A percentile compares a stretch with the other conserved stretches of the same genome.
phyloP scores from a whole-genome alignment of 495 filamentous ascomycete genomes.

The Opeltia flavorubescens region DNA sequence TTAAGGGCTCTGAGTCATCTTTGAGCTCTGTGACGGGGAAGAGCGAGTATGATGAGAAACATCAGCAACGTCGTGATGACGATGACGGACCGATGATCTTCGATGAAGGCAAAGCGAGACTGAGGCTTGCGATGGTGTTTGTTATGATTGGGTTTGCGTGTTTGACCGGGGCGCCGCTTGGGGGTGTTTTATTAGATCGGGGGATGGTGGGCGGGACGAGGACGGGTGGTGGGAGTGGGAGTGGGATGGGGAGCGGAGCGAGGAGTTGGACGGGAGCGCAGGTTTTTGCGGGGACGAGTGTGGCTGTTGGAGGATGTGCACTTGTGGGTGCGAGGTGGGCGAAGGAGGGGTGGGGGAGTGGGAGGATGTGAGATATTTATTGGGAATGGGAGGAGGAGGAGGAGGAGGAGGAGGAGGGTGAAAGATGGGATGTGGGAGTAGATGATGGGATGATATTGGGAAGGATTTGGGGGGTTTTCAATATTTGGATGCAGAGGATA shows the following conservation, averaged over 20 bases:
- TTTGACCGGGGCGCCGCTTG: conserved; percentile 63
- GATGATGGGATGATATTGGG: no score
- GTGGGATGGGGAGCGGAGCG: no score
- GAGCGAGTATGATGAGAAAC: not conserved
- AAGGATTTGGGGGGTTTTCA: no score
- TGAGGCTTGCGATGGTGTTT: conserved; percentile 70
- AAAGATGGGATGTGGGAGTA: no score
- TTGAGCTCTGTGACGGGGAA: not conserved
- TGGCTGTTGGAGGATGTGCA: conserved; percentile 2
- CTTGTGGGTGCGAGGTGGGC: conserved; percentile 4
- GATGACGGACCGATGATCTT: conserved; percentile 31
- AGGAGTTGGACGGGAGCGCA: conserved; percentile 46
- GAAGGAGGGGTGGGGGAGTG: conserved; percentile 6
- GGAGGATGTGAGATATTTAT: conserved; percentile 3
- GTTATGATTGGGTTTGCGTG: conserved; percentile 59
- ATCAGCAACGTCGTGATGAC: not conserved
- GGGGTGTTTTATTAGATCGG: conserved; percentile 32
- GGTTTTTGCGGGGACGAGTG: conserved; percentile 25
- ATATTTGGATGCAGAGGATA: no score
- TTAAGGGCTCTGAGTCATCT: no score
- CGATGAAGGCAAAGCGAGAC: conserved; percentile 53
- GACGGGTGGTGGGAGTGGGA: conserved; percentile 31
- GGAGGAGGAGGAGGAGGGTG: no score
- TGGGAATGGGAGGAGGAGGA: no score
- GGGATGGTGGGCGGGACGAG: no score